A percentile compares a stretch with the other conserved stretches of the same genome.
These are phyloP conservation scores for Pyronema domesticum DNA, from an alignment of 495 filamentous ascomycete genomes.

Conservation along the genomic window DNA sequence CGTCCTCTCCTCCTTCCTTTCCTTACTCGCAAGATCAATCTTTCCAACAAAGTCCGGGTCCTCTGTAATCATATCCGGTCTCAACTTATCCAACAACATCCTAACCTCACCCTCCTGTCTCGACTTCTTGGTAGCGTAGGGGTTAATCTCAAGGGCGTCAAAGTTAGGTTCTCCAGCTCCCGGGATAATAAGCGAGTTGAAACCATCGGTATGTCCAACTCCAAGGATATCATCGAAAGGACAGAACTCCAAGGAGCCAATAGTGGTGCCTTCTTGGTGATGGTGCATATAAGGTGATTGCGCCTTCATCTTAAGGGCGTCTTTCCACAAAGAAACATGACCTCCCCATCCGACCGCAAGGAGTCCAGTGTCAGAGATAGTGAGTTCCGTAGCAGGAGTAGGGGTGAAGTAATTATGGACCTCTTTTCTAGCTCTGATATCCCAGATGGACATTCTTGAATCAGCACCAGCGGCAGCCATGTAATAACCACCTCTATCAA, in stretches of 20 bases:
- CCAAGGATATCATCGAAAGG: conserved; percentile 89
- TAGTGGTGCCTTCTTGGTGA: conserved; percentile 66
- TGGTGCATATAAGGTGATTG: conserved; percentile 79
- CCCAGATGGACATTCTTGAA: conserved; percentile 84
- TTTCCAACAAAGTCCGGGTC: conserved; percentile 80
- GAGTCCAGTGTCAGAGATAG: conserved; percentile 74
- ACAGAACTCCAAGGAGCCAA: conserved; percentile 76
- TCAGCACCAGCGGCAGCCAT: conserved; percentile 93
- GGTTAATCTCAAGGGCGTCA: conserved; percentile 82
- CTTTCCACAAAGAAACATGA: conserved; percentile 72
- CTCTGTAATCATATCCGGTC: conserved; percentile 91
- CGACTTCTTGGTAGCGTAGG: conserved; percentile 89
- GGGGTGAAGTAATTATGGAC: conserved; percentile 79
- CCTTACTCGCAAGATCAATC: conserved; percentile 56
- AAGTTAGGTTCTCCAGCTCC: conserved; percentile 94
- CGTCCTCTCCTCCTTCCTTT: conserved; percentile 52
- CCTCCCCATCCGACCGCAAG: conserved; percentile 89
- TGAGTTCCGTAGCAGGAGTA: conserved; percentile 63
- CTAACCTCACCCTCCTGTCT: conserved; percentile 86
- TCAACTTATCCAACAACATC: conserved; percentile 73
- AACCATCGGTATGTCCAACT: conserved; percentile 66
- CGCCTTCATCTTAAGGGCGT: conserved; percentile 68
- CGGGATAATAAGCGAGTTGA: conserved; percentile 73
- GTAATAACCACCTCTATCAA: conserved; percentile 81
- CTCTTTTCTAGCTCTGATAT: conserved; percentile 83